Conservation (phyloP, 2,329 filamentous ascomycete genomes). For the Septoria petroselini region DNA sequence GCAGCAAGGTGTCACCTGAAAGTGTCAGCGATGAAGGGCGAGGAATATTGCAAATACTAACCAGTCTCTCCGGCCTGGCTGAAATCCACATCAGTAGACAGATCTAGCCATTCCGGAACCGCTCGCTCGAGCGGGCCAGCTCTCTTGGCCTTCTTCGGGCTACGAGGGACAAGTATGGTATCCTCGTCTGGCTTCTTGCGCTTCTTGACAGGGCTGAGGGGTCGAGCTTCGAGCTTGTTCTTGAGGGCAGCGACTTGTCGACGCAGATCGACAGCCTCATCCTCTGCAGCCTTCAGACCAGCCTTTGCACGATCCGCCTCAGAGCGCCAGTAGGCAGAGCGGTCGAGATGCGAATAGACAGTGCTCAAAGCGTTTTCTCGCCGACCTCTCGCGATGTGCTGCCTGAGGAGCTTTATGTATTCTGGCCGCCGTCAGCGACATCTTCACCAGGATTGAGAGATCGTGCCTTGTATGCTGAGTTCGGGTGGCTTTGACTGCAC, state of each 20-base stretch:
- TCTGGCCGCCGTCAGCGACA: slow-evolving; percentile 23
- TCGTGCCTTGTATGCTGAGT: slow-evolving; percentile 33
- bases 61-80: slow-evolving; percentile 27
- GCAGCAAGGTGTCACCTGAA: slow-evolving; percentile 30
- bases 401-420: slow-evolving; percentile 36
- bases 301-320: slow-evolving; percentile 30
- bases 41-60: slow-evolving; percentile 10
- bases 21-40: slow-evolving; percentile 7
- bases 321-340: slow-evolving; percentile 41
- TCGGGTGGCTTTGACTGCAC: slow-evolving; percentile 41
- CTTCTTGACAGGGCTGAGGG: slow-evolving; percentile 26
- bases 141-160: slow-evolving; percentile 28
- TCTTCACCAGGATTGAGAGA: not conserved
- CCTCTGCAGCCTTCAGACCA: slow-evolving; percentile 21
- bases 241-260: slow-evolving; percentile 29
- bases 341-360: slow-evolving; percentile 39
- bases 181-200: slow-evolving; percentile 33
- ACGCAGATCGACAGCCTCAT: slow-evolving; percentile 25
- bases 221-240: slow-evolving; percentile 21
- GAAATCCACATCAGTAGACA: slow-evolving; percentile 18
- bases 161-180: slow-evolving; percentile 26
- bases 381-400: slow-evolving; percentile 34
- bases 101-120: slow-evolving; percentile 1
- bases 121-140: slow-evolving; percentile 17
- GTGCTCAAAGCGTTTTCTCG: slow-evolving; percentile 29